Evolutionary conservation across 73 alveolate genomes (phyloP).

Genomic region (Uronychia setigera): DNA sequence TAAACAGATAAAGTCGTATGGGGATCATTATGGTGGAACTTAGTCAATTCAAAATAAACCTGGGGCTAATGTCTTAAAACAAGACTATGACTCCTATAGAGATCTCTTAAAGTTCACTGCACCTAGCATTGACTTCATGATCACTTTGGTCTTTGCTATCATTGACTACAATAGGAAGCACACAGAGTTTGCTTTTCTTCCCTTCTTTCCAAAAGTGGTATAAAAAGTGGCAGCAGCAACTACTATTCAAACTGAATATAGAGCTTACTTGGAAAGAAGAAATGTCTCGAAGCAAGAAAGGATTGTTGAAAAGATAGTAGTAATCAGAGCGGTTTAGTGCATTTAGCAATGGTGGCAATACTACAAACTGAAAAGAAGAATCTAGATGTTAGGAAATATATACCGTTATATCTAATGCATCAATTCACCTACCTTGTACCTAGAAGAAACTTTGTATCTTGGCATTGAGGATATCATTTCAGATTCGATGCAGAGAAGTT

Average conservation of each 20-base stretch:
- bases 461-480: slow-evolving; percentile 23
- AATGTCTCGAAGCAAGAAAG: not conserved
- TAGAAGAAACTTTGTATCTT: slow-evolving; percentile 53
- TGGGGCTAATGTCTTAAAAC: not conserved
- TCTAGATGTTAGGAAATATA: slow-evolving; percentile 32
- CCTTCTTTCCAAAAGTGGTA: slow-evolving; percentile 36
- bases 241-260: slow-evolving; percentile 24
- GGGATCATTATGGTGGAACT: not conserved
- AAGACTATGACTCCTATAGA: slow-evolving; percentile 24
- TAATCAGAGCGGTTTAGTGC: slow-evolving; percentile 49
- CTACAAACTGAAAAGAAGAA: slow-evolving; percentile 43
- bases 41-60: too few species aligned
- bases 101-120: slow-evolving; percentile 29
- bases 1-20: not conserved
- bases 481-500: not conserved
- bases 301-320: slow-evolving; percentile 22
- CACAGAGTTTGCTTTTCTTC: slow-evolving; percentile 14
- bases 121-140: not conserved
- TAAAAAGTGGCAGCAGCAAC: slow-evolving; percentile 50
- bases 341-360: slow-evolving; percentile 50
- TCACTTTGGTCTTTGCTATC: not conserved
- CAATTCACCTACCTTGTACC: slow-evolving; percentile 14
- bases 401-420: slow-evolving; percentile 26
- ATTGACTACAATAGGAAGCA: not conserved
- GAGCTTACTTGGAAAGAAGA: slow-evolving; percentile 36